Base-by-base conservation (phyloP, 129 eudicot species). In the Deinandra increscens region DNA sequence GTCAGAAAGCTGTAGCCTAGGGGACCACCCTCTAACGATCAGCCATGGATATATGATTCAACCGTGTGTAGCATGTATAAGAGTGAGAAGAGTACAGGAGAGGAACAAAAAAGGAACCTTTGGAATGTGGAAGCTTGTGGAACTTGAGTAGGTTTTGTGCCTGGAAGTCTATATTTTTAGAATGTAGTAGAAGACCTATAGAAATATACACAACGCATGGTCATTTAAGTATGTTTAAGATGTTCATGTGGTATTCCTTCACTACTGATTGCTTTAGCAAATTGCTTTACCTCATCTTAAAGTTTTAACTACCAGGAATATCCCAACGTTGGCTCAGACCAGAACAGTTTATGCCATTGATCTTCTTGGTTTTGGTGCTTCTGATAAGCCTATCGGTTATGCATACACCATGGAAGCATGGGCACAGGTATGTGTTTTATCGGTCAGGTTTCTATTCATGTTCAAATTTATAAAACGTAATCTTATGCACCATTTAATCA, bases 331-430 rank as follows among this genome's bases (percentile, higher is more conserved):
- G 66, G 85, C 91, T 60, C 85, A 86, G 75, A 76, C 64, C 54
- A 76, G 76, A 42, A 83, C 71, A 3, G 96, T 92, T 62, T 92
- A 92, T 42, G 91, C 91, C 68, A 78, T 92, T 38, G 98, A 92
- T 79, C 98, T 92, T 76, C 87, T 92, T 68, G 98, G 98, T 55
- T 92, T 92, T 84, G 98, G 98, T 58, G 85, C 88, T 79, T 92
- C 98, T 8, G 98, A 92, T 71, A 92, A 92, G 80, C 98, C 98
- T 62, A 13, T 41, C 7, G 95, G 88, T 37, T 92, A 82, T 75
- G 64, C 43, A 59, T 92, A 92, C 68, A 79, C 96, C 55, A 92
- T 89, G 96, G 98, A 92, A 84, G 66, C 66, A 43, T 92, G 96
- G 98, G 87, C 95, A 34, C 82, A 84, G 96, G 96, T 88, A 73